Percentiles rank a stretch among this genome's conserved stretches.
Evolutionary conservation across 139 green algal species (phyloP).

Genomic region (Tetradesmus obliquus): DNA sequence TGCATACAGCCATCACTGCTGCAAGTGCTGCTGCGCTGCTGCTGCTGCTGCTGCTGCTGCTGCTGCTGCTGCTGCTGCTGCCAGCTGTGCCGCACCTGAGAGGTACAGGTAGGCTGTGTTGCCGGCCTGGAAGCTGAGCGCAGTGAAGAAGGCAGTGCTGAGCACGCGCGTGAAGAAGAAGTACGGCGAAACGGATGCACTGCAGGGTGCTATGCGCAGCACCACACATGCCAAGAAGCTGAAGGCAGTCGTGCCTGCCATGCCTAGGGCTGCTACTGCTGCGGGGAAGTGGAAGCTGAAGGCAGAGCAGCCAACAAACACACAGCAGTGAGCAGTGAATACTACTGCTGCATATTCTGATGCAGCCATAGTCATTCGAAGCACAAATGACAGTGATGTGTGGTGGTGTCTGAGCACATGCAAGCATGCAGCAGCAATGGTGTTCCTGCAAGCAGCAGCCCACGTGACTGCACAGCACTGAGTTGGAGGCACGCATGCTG

Average conservation of each 20-base stretch:
- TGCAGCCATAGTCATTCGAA: too few species aligned
- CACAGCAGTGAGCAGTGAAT: too few species aligned
- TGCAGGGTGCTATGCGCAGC: not conserved
- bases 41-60: not conserved
- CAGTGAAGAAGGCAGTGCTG: slow-evolving; percentile 60
- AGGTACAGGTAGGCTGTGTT: slow-evolving; percentile 38
- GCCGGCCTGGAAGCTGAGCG: slow-evolving; percentile 50
- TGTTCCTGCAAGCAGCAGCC: too few species aligned
- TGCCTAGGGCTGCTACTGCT: slow-evolving; percentile 54
- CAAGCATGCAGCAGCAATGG: not conserved
- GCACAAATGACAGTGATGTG: not conserved
- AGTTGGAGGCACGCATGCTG: too few species aligned
- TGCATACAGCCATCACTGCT: not conserved
- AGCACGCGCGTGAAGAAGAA: slow-evolving; percentile 52
- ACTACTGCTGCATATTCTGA: too few species aligned
- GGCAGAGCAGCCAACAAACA: not conserved
- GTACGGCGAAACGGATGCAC: not conserved
- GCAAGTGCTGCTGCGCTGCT: not conserved
- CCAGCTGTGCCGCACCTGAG: not conserved
- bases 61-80: not conserved
- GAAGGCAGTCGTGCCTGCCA: slow-evolving; percentile 41
- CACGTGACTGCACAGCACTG: too few species aligned
- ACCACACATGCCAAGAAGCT: slow-evolving; percentile 22
- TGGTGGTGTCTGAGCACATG: not conserved
- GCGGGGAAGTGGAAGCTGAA: slow-evolving; percentile 50